Percentiles rank a stretch among this genome's conserved stretches.
Conservation (phyloP, 2,329 filamentous ascomycete genomes). For the Didymella segeticola region DNA sequence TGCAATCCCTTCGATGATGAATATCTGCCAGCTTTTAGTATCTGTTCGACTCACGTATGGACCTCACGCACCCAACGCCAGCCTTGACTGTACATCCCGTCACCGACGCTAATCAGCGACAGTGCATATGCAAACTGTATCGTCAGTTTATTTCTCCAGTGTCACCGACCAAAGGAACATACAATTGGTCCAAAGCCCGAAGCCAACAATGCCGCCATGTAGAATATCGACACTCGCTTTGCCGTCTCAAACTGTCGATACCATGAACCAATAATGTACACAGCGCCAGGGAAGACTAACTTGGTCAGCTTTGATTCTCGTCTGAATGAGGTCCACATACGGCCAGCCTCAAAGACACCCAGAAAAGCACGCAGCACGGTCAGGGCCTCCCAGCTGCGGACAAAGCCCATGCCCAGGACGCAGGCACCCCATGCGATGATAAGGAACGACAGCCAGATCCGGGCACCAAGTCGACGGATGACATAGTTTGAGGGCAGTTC, state of each 20-base stretch:
- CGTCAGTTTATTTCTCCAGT: neutral
- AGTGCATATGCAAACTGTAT: constrained; percentile 40
- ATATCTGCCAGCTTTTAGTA: constrained; percentile 18
- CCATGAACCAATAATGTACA: constrained; percentile 37
- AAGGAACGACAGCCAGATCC: constrained; percentile 39
- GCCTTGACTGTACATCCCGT: constrained; percentile 39
- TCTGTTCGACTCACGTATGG: neutral
- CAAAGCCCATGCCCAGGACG: constrained; percentile 37
- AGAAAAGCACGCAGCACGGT: constrained; percentile 29
- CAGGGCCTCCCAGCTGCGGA: constrained; percentile 28
- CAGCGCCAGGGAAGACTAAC: constrained; percentile 31
- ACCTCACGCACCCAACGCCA: constrained; percentile 33
- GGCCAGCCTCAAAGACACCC: constrained; percentile 34
- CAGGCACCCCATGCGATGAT: constrained; percentile 35
- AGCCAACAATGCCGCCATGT: constrained; percentile 38
- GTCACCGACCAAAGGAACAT: neutral
- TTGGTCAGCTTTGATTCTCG: neutral
- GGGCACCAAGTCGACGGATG: constrained; percentile 41
- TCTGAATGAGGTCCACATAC: constrained; percentile 10
- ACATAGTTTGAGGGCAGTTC: constrained; percentile 43
- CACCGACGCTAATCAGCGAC: constrained; percentile 40
- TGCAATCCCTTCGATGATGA: constrained; percentile 31
- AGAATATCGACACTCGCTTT: constrained; percentile 34
- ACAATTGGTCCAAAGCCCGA: constrained; percentile 45
- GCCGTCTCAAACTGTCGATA: constrained; percentile 37